phyloP scores from a whole-genome alignment of 2,329 filamentous ascomycete genomes.

The Didymella glomerata region DNA sequence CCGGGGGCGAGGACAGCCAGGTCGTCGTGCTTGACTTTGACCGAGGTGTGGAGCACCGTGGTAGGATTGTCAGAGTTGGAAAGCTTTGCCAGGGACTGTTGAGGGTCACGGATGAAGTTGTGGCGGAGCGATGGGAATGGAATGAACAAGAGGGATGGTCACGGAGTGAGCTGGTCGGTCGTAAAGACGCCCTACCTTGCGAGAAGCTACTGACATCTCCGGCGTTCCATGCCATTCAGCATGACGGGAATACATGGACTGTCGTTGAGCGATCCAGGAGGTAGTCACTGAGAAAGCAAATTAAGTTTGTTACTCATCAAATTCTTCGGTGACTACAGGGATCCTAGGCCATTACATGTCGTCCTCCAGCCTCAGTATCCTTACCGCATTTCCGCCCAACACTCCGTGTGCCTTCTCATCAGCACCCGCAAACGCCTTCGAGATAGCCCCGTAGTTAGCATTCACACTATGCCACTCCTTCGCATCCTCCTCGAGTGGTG shows the following conservation, averaged over 20 bases:
- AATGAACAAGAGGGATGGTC: not conserved
- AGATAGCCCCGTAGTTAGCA: slow-evolving; percentile 66
- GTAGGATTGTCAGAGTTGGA: not conserved
- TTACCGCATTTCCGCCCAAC: slow-evolving; percentile 67
- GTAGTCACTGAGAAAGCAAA: not conserved
- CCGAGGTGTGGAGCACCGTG: not conserved
- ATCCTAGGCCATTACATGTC: not conserved
- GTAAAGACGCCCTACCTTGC: not conserved
- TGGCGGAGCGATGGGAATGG: not conserved
- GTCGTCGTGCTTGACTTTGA: not conserved
- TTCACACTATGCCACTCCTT: slow-evolving; percentile 75
- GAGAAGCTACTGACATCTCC: not conserved
- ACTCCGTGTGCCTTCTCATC: slow-evolving; percentile 60
- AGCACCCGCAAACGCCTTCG: slow-evolving; percentile 58
- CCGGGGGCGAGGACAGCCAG: not conserved
- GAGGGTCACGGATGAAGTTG: not conserved
- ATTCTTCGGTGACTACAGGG: too few relatives aligned
- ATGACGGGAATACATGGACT: not conserved
- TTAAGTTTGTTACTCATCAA: too few relatives aligned
- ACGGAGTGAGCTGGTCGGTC: not conserved
- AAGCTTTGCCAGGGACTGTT: not conserved
- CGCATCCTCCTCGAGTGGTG: slow-evolving; percentile 71
- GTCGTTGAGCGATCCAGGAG: not conserved
- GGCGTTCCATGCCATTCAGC: not conserved
- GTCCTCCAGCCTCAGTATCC: slow-evolving; percentile 55